These are phyloP conservation scores for Schizothecium vesticola DNA, from an alignment of 495 filamentous ascomycete species.

Conservation along the genomic window DNA sequence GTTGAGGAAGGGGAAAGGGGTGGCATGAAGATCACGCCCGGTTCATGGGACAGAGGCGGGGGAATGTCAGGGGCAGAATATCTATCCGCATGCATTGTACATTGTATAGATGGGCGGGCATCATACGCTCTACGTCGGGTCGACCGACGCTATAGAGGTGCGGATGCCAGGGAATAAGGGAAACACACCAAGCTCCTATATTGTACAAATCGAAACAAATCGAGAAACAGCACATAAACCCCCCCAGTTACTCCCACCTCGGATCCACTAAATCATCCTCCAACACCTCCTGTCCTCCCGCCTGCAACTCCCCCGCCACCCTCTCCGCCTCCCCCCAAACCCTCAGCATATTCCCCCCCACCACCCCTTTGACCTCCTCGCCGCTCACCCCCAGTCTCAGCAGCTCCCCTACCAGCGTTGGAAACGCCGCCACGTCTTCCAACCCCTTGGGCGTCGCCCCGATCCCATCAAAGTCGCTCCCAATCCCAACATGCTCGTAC, in stretches of 20 bases:
- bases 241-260: not conserved
- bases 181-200: not conserved
- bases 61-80: not conserved
- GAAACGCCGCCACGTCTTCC: constrained; percentile 79
- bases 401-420: constrained; percentile 70
- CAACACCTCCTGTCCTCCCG: constrained; percentile 50
- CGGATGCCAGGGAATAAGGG: not conserved
- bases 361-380: constrained; percentile 59
- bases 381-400: constrained; percentile 63
- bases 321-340: constrained; percentile 70
- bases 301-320: constrained; percentile 57
- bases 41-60: not conserved
- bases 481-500: constrained; percentile 69
- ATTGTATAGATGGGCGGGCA: not conserved
- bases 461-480: constrained; percentile 72
- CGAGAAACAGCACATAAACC: not conserved
- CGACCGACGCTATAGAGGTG: not conserved
- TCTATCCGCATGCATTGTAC: not conserved
- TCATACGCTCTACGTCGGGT: not conserved
- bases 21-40: not conserved
- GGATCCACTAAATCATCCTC: constrained; percentile 52
- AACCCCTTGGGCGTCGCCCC: constrained; percentile 52
- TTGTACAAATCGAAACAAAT: not conserved
- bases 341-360: constrained; percentile 67
- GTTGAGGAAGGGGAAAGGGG: constrained; percentile 23